A percentile compares a stretch with the other conserved stretches of the same genome.
Conservation (phyloP, 345 rosid genomes). For the Punica granatum region DNA sequence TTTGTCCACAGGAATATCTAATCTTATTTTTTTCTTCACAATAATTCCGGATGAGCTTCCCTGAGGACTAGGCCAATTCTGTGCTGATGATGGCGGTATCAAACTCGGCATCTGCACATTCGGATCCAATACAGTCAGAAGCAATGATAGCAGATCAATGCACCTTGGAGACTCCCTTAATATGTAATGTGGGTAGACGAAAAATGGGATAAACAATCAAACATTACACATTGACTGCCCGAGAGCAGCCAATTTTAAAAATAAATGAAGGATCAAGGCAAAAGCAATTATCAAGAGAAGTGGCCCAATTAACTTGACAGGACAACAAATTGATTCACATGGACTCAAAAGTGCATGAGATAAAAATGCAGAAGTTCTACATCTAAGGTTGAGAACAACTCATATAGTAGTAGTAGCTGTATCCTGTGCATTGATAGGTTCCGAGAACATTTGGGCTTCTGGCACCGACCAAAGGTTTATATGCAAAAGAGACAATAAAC, state of each 20-base stretch:
- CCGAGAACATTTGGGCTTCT: not conserved
- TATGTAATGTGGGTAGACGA: not conserved
- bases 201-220: not conserved
- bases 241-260: not conserved
- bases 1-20: constrained; percentile 88
- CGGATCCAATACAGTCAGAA: constrained; percentile 5
- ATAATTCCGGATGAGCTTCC: constrained; percentile 78
- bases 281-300: not conserved
- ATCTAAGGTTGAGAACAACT: not conserved
- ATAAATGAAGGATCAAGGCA: not conserved
- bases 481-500: no score
- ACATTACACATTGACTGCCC: not conserved
- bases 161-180: not conserved
- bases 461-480: not conserved
- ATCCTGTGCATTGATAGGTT: not conserved
- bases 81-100: constrained; percentile 53
- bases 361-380: not conserved
- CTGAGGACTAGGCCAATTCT: constrained; percentile 72
- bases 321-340: not conserved
- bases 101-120: constrained; percentile 57
- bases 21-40: constrained; percentile 77
- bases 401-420: not conserved
- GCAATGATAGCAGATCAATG: not conserved
- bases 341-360: not conserved
- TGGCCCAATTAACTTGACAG: not conserved